These are phyloP conservation scores for Phialemoniopsis sp. DNA, from an alignment of 2,329 filamentous ascomycete species.

Conservation along the genomic window DNA sequence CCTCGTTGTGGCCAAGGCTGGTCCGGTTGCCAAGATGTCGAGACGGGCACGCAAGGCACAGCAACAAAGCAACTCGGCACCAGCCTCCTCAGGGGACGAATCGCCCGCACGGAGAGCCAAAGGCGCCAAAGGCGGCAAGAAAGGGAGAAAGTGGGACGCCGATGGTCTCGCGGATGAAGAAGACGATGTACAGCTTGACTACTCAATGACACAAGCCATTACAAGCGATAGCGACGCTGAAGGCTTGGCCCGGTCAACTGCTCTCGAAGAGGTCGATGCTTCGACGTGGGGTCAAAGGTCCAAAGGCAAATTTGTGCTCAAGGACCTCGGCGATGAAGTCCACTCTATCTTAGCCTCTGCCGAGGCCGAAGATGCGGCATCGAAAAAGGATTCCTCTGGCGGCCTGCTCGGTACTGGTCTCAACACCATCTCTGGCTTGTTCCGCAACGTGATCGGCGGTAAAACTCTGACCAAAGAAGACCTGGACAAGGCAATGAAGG, in stretches of 20 bases:
- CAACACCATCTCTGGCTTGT: constrained; percentile 80
- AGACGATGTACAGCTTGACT: constrained; percentile 80
- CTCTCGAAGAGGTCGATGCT: constrained; percentile 70
- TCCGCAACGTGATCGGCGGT: constrained; percentile 91
- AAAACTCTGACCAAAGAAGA: constrained; percentile 88
- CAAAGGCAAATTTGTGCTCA: constrained; percentile 90
- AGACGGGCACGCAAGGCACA: constrained; percentile 69
- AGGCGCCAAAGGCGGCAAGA: constrained; percentile 63
- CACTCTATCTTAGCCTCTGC: constrained; percentile 81
- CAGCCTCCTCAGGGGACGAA: constrained; percentile 82
- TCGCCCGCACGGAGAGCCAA: constrained; percentile 53
- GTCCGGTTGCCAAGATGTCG: constrained; percentile 73
- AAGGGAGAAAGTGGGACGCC: constrained; percentile 87
- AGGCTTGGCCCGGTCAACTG: constrained; percentile 45
- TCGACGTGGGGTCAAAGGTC: constrained; percentile 83
- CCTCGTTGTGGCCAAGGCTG: constrained; percentile 67
- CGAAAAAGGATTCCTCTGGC: constrained; percentile 40
- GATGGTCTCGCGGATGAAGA: constrained; percentile 85
- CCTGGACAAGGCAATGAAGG: constrained; percentile 86
- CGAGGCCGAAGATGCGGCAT: constrained; percentile 56
- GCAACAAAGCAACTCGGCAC: constrained; percentile 49
- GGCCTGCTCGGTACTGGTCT: constrained; percentile 73
- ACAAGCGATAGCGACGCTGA: constrained; percentile 50
- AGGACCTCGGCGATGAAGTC: constrained; percentile 90
- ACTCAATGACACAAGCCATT: constrained; percentile 62